phyloP scores from a whole-genome alignment of 495 filamentous ascomycete species.

The Pyronema omphalodes region DNA sequence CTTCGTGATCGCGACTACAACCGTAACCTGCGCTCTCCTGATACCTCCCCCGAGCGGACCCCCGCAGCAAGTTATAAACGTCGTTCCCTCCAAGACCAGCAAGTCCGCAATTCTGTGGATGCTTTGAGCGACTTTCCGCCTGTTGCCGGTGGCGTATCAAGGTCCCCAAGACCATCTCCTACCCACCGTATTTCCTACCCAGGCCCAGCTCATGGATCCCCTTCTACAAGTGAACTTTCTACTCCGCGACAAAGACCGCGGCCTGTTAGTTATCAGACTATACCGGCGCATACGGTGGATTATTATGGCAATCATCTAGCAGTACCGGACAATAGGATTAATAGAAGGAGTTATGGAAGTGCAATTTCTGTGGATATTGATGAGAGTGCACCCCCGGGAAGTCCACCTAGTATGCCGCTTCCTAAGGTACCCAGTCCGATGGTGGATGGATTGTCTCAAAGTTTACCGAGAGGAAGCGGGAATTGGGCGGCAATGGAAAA shows the following conservation, averaged over 20 bases:
- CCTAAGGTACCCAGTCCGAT: background rate
- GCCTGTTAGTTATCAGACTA: too few relatives aligned
- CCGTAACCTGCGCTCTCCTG: slow-evolving; percentile 15
- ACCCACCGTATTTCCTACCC: too few relatives aligned
- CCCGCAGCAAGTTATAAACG: background rate
- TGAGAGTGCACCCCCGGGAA: background rate
- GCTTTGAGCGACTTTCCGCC: background rate
- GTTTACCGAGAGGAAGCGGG: background rate
- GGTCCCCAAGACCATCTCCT: too few relatives aligned
- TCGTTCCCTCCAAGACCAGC: background rate
- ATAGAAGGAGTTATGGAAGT: too few relatives aligned
- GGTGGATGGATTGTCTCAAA: background rate
- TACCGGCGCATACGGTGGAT: too few relatives aligned
- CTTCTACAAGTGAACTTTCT: too few relatives aligned
- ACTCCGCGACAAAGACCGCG: too few relatives aligned
- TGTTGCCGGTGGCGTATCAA: too few relatives aligned
- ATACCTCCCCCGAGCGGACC: slow-evolving; percentile 21
- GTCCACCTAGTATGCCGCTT: background rate
- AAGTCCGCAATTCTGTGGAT: background rate
- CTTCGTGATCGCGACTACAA: slow-evolving; percentile 17
- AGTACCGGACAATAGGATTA: too few relatives aligned
- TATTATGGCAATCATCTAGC: too few relatives aligned
- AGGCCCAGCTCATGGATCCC: too few relatives aligned
- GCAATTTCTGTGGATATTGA: background rate
- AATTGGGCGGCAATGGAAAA: slow-evolving; percentile 1